Conservation (phyloP, 768 basidiomycete genomes). For the Pilatotrama ljubarskyi region DNA sequence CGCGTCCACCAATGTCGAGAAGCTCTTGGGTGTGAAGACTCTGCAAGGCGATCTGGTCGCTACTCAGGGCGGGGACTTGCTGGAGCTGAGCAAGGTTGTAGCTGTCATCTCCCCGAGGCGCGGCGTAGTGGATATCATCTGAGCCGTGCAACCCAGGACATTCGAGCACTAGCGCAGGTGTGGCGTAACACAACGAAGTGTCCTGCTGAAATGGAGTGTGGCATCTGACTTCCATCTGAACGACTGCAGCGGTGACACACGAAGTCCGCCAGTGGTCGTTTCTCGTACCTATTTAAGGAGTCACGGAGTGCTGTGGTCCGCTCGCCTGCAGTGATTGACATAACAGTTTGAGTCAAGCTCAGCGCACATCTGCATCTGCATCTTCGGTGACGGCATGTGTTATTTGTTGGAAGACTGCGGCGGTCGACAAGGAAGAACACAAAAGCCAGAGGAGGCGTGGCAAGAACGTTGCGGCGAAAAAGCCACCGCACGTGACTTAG, state of each 20-base stretch:
- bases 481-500: constrained; percentile 4
- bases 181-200: too few relatives aligned
- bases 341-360: too few relatives aligned
- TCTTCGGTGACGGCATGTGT: neutral
- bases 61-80: constrained; percentile 37
- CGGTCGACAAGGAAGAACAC: neutral
- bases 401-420: neutral
- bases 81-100: constrained; percentile 42
- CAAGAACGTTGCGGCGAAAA: neutral
- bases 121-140: constrained; percentile 29
- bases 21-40: constrained; percentile 36
- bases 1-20: constrained; percentile 45
- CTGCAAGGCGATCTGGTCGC: constrained; percentile 29
- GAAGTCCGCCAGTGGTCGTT: too few relatives aligned
- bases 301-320: too few relatives aligned
- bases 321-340: too few relatives aligned
- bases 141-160: neutral
- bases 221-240: too few relatives aligned
- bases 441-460: neutral
- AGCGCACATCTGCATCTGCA: neutral
- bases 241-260: too few relatives aligned
- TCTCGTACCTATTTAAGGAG: too few relatives aligned
- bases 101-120: constrained; percentile 37
- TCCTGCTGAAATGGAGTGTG: too few relatives aligned
- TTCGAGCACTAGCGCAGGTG: too few relatives aligned